A percentile compares a stretch with the other conserved stretches of the same genome.
These are phyloP conservation scores for Penicillium tannophilum DNA, from an alignment of 495 filamentous ascomycete species.

Conservation along the genomic window DNA sequence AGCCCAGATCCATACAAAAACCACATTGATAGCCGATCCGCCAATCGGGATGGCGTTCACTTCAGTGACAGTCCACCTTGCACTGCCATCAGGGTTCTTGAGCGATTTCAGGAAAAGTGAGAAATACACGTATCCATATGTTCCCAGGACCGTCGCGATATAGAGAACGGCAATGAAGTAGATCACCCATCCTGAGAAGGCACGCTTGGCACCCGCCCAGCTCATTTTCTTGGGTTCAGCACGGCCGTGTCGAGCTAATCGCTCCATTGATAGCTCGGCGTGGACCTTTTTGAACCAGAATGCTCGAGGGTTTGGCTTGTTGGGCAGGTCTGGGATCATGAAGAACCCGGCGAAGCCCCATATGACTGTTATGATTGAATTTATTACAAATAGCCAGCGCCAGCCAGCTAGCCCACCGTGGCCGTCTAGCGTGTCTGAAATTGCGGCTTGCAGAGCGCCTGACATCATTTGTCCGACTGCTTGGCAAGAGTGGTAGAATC, in stretches of 20 bases:
- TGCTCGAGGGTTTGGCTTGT: constrained; percentile 33
- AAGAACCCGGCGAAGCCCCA: constrained; percentile 62
- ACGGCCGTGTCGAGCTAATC: constrained; percentile 32
- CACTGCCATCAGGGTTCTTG: constrained; percentile 28
- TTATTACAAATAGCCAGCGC: constrained; percentile 67
- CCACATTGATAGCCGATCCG: constrained; percentile 37
- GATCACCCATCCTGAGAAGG: constrained; percentile 34
- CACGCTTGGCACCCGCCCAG: constrained; percentile 31
- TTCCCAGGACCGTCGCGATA: constrained; percentile 33
- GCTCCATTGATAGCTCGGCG: constrained; percentile 31
- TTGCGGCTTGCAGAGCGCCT: constrained; percentile 37
- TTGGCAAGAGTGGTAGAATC: constrained; percentile 43
- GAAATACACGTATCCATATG: constrained; percentile 37
- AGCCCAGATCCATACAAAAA: constrained; percentile 40
- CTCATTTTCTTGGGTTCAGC: constrained; percentile 35
- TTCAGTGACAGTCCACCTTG: constrained; percentile 27
- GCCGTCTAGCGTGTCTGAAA: constrained; percentile 52
- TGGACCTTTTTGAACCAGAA: constrained; percentile 36
- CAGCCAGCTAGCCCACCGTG: constrained; percentile 61
- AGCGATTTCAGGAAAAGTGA: constrained; percentile 33
- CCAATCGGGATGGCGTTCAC: constrained; percentile 38
- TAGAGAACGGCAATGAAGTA: constrained; percentile 35
- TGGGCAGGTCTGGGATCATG: constrained; percentile 56
- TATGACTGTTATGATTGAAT: constrained; percentile 49
- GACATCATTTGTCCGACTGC: constrained; percentile 39